Conservation (phyloP, 1,284 basidiomycete species). For the Psilocybe mexicana region DNA sequence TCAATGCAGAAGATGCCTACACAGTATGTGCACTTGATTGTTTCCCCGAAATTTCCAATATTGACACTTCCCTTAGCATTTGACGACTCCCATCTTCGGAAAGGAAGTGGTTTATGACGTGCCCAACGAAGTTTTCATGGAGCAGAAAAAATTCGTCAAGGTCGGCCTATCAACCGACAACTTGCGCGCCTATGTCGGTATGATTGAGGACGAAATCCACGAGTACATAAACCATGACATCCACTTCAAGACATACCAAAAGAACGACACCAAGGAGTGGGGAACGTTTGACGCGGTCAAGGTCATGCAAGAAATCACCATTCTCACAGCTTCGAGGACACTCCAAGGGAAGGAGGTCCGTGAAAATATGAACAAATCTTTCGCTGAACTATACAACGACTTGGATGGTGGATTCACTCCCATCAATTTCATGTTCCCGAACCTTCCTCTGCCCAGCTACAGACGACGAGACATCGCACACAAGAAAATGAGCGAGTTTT, state of each 20-base stretch:
- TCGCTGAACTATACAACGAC: conserved; percentile 87
- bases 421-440: conserved; percentile 93
- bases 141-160: conserved; percentile 98
- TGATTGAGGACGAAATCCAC: conserved; percentile 87
- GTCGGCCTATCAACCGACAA: conserved; percentile 93
- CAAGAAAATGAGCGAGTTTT: conserved; percentile 93
- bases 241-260: conserved; percentile 61
- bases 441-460: conserved; percentile 90
- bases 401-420: conserved; percentile 93
- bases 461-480: conserved; percentile 84
- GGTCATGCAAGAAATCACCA: conserved; percentile 89
- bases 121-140: conserved; percentile 97
- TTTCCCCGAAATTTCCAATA: neutral
- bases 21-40: conserved; percentile 50
- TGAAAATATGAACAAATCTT: conserved; percentile 75
- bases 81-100: conserved; percentile 93
- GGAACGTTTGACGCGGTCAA: conserved; percentile 74
- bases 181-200: conserved; percentile 86
- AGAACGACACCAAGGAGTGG: conserved; percentile 66
- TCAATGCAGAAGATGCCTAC: conserved; percentile 97
- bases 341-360: conserved; percentile 94
- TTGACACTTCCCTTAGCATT: conserved; percentile 50
- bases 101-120: conserved; percentile 98
- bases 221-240: conserved; percentile 67
- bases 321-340: conserved; percentile 91